These are phyloP conservation scores for Hypomontagnella monticulosa DNA, from an alignment of 495 filamentous ascomycete genomes.

Conservation along the genomic window DNA sequence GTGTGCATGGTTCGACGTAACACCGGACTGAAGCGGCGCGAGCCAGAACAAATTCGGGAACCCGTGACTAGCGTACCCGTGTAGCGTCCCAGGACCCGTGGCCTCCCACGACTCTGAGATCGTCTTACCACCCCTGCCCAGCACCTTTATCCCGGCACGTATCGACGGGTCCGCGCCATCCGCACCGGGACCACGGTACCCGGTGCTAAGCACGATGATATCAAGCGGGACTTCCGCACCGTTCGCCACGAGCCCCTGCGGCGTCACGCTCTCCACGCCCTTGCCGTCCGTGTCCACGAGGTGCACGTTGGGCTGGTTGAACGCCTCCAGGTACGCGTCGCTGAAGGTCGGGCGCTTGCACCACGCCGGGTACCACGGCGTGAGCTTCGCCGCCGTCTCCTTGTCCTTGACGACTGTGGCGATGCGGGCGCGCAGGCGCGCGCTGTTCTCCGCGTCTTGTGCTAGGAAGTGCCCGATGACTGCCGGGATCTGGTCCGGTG, in stretches of 20 bases:
- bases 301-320: constrained; percentile 57
- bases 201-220: constrained; percentile 60
- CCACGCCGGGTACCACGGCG: constrained; percentile 57
- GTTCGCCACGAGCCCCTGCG: constrained; percentile 49
- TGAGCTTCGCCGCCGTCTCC: constrained; percentile 54
- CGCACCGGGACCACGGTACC: constrained; percentile 50
- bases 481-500: constrained; percentile 49
- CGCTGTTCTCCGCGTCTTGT: constrained; percentile 38
- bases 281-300: constrained; percentile 66
- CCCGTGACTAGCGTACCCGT: constrained; percentile 54
- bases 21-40: constrained; percentile 51
- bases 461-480: constrained; percentile 47
- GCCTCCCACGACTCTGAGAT: constrained; percentile 56
- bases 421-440: constrained; percentile 48
- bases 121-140: constrained; percentile 53
- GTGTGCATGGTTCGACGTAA: constrained; percentile 54
- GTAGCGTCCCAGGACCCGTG: constrained; percentile 53
- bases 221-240: constrained; percentile 56
- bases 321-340: constrained; percentile 57
- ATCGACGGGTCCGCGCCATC: constrained; percentile 46
- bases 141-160: constrained; percentile 51
- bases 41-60: constrained; percentile 67
- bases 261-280: constrained; percentile 54
- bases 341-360: constrained; percentile 60
- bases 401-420: constrained; percentile 55